These are phyloP conservation scores for Colletotrichum sp. DNA, from an alignment of 2,329 filamentous ascomycete genomes.

Conservation along the genomic window DNA sequence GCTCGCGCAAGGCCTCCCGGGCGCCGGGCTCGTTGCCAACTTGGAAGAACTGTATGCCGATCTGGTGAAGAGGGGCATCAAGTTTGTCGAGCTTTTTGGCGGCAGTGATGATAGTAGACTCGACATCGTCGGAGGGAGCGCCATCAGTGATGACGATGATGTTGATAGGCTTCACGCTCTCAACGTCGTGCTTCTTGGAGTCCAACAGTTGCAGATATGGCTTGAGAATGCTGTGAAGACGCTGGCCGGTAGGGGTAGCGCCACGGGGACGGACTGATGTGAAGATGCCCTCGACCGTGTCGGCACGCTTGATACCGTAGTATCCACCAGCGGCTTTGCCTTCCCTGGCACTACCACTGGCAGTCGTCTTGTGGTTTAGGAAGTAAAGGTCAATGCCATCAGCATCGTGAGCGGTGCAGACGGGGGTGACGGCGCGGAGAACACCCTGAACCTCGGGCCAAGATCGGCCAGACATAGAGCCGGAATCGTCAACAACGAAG, in stretches of 20 bases:
- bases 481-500: constrained; percentile 92
- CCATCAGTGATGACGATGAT: constrained; percentile 95
- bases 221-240: constrained; percentile 73
- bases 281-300: constrained; percentile 73
- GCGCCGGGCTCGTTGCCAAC: constrained; percentile 78
- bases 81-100: constrained; percentile 75
- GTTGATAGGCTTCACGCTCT: constrained; percentile 77
- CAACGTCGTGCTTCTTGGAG: constrained; percentile 43
- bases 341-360: constrained; percentile 33
- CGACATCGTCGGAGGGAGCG: constrained; percentile 78
- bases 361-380: constrained; percentile 69
- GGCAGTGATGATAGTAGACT: constrained; percentile 68
- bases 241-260: constrained; percentile 76
- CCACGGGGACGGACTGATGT: constrained; percentile 66
- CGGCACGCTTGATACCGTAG: constrained; percentile 64
- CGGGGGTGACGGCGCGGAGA: constrained; percentile 76
- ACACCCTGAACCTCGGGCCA: constrained; percentile 80
- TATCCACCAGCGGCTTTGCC: constrained; percentile 58
- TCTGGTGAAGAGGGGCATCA: constrained; percentile 77
- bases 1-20: constrained; percentile 65
- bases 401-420: constrained; percentile 79
- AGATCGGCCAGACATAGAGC: constrained; percentile 77
- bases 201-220: constrained; percentile 65
- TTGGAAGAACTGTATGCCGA: constrained; percentile 96
- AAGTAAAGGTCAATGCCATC: constrained; percentile 95